These are phyloP conservation scores for Agastache rugosa DNA, from an alignment of 257 asterid genomes.

Conservation along the genomic window DNA sequence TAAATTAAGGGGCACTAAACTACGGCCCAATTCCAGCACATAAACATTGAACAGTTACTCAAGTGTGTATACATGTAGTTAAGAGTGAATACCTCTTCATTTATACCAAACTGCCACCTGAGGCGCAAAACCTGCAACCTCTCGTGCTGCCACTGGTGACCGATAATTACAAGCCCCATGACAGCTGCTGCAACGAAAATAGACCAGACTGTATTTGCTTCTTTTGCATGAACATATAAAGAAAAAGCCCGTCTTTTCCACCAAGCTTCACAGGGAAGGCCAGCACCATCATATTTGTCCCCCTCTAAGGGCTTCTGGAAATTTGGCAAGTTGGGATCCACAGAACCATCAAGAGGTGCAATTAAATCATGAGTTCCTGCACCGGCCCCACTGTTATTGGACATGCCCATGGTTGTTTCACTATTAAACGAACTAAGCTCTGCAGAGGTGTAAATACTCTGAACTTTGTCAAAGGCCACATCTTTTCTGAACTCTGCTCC, in stretches of 20 bases:
- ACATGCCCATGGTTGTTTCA: conserved; percentile 43
- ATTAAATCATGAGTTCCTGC: conserved; percentile 39
- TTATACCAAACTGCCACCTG: conserved; percentile 56
- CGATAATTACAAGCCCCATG: conserved; percentile 84
- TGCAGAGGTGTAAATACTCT: conserved; percentile 45
- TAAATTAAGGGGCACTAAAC: neutral
- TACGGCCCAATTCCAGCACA: neutral
- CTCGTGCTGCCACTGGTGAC: conserved; percentile 87
- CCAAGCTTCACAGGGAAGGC: conserved; percentile 91
- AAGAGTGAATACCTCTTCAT: conserved; percentile 57
- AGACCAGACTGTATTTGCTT: conserved; percentile 85
- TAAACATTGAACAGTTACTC: neutral
- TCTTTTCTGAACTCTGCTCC: conserved; percentile 5
- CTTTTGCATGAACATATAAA: conserved; percentile 74
- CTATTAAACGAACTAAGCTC: conserved; percentile 48
- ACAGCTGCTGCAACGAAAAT: conserved; percentile 84
- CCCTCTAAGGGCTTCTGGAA: conserved; percentile 46
- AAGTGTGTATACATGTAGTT: neutral
- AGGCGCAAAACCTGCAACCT: conserved; percentile 76
- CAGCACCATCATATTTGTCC: conserved; percentile 47
- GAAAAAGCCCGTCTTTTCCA: conserved; percentile 81
- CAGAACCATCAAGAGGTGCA: conserved; percentile 42
- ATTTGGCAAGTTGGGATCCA: conserved; percentile 43
- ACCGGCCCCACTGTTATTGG: conserved; percentile 43
- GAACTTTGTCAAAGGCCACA: conserved; percentile 41